Evolutionary conservation across 129 eudicot species (phyloP).

Genomic region (Calendula officinalis): DNA sequence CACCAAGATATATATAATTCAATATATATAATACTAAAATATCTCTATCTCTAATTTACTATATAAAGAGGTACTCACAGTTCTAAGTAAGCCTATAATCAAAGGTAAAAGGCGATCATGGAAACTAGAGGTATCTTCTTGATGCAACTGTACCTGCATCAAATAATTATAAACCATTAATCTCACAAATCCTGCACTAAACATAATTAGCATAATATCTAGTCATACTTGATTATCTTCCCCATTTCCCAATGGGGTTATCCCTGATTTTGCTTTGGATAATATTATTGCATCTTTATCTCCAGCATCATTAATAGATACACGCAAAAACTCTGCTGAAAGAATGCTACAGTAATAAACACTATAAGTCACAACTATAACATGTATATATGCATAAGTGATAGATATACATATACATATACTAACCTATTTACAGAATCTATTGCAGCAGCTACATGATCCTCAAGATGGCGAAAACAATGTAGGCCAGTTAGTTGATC

Average conservation of each 20-base stretch:
- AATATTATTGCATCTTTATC: slow-evolving; percentile 48
- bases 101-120: slow-evolving; percentile 87
- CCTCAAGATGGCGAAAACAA: slow-evolving; percentile 94
- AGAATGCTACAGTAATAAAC: slow-evolving; percentile 97
- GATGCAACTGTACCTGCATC: slow-evolving; percentile 63
- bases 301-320: slow-evolving; percentile 65
- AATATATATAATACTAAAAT: not conserved
- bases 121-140: slow-evolving; percentile 60
- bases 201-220: not conserved
- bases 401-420: not conserved
- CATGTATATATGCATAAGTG: too few species aligned
- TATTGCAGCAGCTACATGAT: slow-evolving; percentile 72
- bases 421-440: slow-evolving; percentile 90
- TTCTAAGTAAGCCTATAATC: slow-evolving; percentile 89
- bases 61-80: slow-evolving; percentile 52
- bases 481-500: slow-evolving; percentile 92
- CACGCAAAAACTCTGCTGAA: slow-evolving; percentile 97
- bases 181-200: slow-evolving; percentile 1
- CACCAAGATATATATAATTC: slow-evolving; percentile 11
- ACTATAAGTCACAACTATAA: slow-evolving; percentile 41
- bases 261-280: slow-evolving; percentile 46
- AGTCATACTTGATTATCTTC: slow-evolving; percentile 63
- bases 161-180: slow-evolving; percentile 11
- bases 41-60: too few species aligned
- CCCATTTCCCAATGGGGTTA: slow-evolving; percentile 43